Percentiles rank a stretch among this genome's conserved stretches.
Evolutionary conservation across 1,284 basidiomycete species (phyloP).

Genomic region (Xerocomus nothofagi): DNA sequence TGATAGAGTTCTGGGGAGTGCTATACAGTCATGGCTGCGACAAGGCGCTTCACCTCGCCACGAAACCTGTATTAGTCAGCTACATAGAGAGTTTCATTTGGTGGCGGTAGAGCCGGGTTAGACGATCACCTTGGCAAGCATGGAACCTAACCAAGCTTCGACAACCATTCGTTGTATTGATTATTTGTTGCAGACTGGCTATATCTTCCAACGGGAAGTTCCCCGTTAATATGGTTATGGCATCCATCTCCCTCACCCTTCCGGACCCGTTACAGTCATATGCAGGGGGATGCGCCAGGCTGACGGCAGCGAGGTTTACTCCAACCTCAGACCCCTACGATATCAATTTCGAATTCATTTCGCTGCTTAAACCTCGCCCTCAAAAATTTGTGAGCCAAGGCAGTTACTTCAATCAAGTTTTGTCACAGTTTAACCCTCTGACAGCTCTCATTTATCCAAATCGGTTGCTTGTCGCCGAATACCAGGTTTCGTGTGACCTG

Average conservation of each 20-base stretch:
- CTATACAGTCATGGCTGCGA: neutral
- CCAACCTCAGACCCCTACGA: constrained; percentile 11
- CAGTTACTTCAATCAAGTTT: constrained; percentile 25
- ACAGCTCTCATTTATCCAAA: constrained; percentile 37
- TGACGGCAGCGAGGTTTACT: constrained; percentile 29
- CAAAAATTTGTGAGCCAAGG: constrained; percentile 30
- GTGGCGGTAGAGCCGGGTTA: constrained; percentile 4
- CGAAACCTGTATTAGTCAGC: constrained; percentile 24
- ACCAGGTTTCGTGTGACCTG: constrained; percentile 27
- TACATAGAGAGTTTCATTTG: constrained; percentile 13
- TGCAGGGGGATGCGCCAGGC: constrained; percentile 27
- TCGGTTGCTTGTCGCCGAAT: constrained; percentile 23
- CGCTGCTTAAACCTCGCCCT: constrained; percentile 20
- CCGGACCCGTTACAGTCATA: constrained; percentile 37
- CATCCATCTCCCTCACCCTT: constrained; percentile 22
- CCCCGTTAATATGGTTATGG: constrained; percentile 38
- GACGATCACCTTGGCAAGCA: constrained; percentile 24
- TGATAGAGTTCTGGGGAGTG: constrained; percentile 17
- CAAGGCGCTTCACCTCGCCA: neutral
- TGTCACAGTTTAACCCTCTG: constrained; percentile 29
- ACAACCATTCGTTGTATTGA: constrained; percentile 14
- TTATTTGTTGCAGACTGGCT: constrained; percentile 4
- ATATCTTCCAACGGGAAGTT: constrained; percentile 21
- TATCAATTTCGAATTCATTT: constrained; percentile 27
- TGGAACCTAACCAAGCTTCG: constrained; percentile 21